phyloP scores from a whole-genome alignment of 2,329 filamentous ascomycete species.

The Hypomyces rosellus region DNA sequence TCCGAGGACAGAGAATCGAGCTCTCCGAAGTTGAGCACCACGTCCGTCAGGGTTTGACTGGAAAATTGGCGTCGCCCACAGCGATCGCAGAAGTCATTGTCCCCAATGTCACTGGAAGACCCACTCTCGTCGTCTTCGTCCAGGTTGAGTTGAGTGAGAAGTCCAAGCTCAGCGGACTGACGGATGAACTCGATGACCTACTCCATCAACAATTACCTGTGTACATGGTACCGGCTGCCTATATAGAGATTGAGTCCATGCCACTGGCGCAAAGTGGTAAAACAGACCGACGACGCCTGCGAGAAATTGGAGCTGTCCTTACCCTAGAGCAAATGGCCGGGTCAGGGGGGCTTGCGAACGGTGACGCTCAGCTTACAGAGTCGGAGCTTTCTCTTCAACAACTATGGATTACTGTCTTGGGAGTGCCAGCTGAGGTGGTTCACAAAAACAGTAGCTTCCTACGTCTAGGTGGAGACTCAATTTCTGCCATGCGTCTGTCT shows the following conservation, averaged over 20 bases:
- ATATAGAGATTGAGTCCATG: constrained; percentile 9
- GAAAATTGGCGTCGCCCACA: too few relatives aligned
- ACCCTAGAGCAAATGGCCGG: not conserved
- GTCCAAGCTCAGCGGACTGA: too few relatives aligned
- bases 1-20: constrained; percentile 1
- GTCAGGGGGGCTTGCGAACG: too few relatives aligned
- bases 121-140: too few relatives aligned
- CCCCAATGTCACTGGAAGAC: not conserved
- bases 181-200: too few relatives aligned
- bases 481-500: not conserved
- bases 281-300: constrained; percentile 12
- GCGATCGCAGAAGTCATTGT: not conserved
- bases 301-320: constrained; percentile 4
- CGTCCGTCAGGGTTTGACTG: not conserved
- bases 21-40: not conserved
- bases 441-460: not conserved
- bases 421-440: not conserved
- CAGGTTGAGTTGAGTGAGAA: too few relatives aligned
- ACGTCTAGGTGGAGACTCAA: not conserved
- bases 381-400: not conserved
- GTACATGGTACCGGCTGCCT: constrained; percentile 16
- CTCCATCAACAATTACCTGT: constrained; percentile 2
- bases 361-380: not conserved
- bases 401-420: not conserved
- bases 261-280: constrained; percentile 14